phyloP scores from a whole-genome alignment of 192 early-diverging fungal genomes.

The Helicostylum pulchrum region DNA sequence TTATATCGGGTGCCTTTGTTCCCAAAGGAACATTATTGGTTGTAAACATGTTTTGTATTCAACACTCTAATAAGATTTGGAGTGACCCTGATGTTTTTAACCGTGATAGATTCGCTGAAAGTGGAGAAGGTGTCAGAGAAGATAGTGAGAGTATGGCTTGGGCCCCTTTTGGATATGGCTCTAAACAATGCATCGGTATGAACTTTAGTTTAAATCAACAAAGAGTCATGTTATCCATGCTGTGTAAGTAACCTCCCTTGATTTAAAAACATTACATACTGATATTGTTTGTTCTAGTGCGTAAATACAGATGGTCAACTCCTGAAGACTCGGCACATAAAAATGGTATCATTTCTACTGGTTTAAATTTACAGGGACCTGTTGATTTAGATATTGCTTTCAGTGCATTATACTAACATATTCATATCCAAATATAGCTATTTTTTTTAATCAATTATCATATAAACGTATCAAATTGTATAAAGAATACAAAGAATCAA shows the following conservation, averaged over 20 bases:
- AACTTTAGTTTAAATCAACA: constrained; percentile 58
- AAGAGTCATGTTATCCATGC: constrained; percentile 50
- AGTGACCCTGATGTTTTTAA: constrained; percentile 42
- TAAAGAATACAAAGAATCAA: too few species aligned
- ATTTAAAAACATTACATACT: background rate
- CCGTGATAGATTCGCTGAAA: constrained; percentile 45
- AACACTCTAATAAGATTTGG: constrained; percentile 25
- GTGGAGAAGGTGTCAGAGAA: background rate
- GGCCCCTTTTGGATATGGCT: constrained; percentile 56
- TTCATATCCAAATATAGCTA: too few species aligned
- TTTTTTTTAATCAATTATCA: too few species aligned
- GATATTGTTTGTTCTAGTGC: background rate
- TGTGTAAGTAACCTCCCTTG: constrained; percentile 31
- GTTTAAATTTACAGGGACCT: too few species aligned
- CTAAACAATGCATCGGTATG: constrained; percentile 60
- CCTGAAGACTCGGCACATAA: constrained; percentile 20
- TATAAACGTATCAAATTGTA: too few species aligned
- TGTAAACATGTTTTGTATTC: constrained; percentile 17
- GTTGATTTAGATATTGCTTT: too few species aligned
- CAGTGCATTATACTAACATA: too few species aligned
- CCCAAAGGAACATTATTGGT: constrained; percentile 23
- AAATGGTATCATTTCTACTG: background rate
- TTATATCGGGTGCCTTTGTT: constrained; percentile 17
- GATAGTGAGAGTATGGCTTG: constrained; percentile 18
- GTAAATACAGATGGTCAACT: constrained; percentile 13